A percentile compares a stretch with the other conserved stretches of the same genome.
phyloP scores from a whole-genome alignment of 2,329 filamentous ascomycete species.

The Calonectria hongkongensis region DNA sequence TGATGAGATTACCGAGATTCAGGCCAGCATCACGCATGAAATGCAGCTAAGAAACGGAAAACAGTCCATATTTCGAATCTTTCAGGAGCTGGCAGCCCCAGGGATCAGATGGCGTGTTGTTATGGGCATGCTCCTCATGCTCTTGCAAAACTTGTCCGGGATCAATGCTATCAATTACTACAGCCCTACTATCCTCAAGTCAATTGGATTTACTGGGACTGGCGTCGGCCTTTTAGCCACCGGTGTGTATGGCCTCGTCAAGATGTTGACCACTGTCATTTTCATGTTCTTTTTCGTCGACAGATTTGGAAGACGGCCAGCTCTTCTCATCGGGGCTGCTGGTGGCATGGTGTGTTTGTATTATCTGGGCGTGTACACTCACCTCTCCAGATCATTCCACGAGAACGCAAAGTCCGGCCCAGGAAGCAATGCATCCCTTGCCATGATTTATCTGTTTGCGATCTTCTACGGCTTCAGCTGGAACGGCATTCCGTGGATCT shows the following conservation, averaged over 20 bases:
- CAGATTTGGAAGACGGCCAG: slow-evolving; percentile 48
- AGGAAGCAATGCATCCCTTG: slow-evolving; percentile 50
- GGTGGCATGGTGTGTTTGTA: slow-evolving; percentile 58
- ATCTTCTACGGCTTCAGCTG: slow-evolving; percentile 51
- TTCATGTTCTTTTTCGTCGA: slow-evolving; percentile 49
- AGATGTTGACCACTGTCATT: slow-evolving; percentile 48
- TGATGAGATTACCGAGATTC: slow-evolving; percentile 52
- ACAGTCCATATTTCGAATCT: slow-evolving; percentile 41
- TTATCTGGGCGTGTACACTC: slow-evolving; percentile 53
- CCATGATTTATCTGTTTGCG: slow-evolving; percentile 54
- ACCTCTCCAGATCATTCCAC: slow-evolving; percentile 43
- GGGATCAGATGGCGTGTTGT: slow-evolving; percentile 43
- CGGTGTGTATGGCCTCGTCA: slow-evolving; percentile 62
- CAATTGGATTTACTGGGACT: background rate
- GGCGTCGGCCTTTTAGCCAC: slow-evolving; percentile 58
- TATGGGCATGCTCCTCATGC: slow-evolving; percentile 60
- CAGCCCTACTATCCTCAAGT: slow-evolving; percentile 16
- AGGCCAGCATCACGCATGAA: slow-evolving; percentile 72
- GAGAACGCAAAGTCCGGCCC: slow-evolving; percentile 31
- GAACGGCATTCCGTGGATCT: slow-evolving; percentile 55
- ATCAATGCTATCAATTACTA: slow-evolving; percentile 27
- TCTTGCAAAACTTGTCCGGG: slow-evolving; percentile 42
- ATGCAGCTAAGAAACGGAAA: slow-evolving; percentile 54
- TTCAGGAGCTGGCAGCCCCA: slow-evolving; percentile 44
- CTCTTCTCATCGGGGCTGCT: slow-evolving; percentile 50